Evolutionary conservation across 192 early-diverging fungal species (phyloP).

Genomic region (Coemansia sp.): DNA sequence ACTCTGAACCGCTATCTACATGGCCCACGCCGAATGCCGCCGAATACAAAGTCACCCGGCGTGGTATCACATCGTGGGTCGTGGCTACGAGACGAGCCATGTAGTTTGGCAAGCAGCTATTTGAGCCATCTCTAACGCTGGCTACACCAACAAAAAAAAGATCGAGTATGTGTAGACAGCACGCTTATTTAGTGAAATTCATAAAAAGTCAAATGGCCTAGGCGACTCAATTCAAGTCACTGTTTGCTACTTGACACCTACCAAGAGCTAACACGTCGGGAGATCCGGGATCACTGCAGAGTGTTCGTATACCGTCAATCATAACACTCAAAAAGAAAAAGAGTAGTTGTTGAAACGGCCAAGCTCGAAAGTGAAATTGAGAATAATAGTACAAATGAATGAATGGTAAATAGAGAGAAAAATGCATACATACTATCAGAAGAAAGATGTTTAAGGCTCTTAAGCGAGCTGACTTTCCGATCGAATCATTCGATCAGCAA

Average conservation of each 20-base stretch:
- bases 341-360: neutral
- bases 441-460: neutral
- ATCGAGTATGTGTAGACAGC: no score
- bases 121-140: neutral
- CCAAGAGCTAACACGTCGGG: neutral
- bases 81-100: neutral
- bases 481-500: no score
- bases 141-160: neutral
- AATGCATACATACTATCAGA: neutral
- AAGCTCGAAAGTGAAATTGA: neutral
- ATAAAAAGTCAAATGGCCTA: neutral
- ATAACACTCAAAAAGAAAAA: neutral
- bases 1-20: neutral
- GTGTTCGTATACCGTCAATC: neutral
- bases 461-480: no score
- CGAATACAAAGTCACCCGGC: neutral
- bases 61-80: neutral
- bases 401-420: no score
- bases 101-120: neutral
- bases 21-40: constrained; percentile 1
- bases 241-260: neutral
- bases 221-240: neutral
- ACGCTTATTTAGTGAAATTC: neutral
- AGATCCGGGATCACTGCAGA: neutral
- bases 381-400: neutral